Evolutionary conservation across 441 rosid genomes (phyloP).

Genomic region (Populus hybrid): DNA sequence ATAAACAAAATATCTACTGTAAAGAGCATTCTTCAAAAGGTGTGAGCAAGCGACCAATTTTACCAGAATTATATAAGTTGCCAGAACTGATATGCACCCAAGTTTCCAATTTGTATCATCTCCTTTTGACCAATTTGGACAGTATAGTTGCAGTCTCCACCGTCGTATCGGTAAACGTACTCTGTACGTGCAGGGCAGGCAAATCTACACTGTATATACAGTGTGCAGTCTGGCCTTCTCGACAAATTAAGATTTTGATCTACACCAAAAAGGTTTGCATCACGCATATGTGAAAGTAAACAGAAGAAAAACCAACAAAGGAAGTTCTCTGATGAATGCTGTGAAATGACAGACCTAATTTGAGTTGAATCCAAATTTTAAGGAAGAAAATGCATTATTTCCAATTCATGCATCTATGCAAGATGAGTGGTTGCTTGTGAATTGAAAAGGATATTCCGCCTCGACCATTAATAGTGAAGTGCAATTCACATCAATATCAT

Average conservation of each 20-base stretch:
- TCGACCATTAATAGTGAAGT: background rate
- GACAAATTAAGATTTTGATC: background rate
- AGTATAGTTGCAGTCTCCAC: slow-evolving; percentile 40
- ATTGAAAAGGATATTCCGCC: background rate
- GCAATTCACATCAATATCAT: slow-evolving; percentile 7
- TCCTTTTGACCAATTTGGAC: slow-evolving; percentile 61
- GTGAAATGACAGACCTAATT: background rate
- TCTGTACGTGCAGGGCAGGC: slow-evolving; percentile 24
- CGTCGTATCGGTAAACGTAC: slow-evolving; percentile 47
- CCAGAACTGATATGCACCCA: slow-evolving; percentile 89
- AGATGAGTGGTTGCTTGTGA: background rate
- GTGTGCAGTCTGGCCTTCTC: background rate
- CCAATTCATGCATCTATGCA: background rate
- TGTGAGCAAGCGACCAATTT: slow-evolving; percentile 14
- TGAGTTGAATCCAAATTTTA: background rate
- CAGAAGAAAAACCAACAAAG: background rate
- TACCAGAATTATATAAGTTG: slow-evolving; percentile 79
- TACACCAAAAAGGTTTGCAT: too few species aligned
- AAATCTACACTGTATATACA: background rate
- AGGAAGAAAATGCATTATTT: background rate
- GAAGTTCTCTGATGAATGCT: background rate
- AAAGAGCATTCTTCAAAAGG: slow-evolving; percentile 7
- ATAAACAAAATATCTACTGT: slow-evolving; percentile 14
- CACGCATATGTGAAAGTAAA: too few species aligned
- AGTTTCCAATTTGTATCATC: slow-evolving; percentile 58